Base-by-base conservation (phyloP, 768 basidiomycete genomes). In the Thelephora ganbajun region DNA sequence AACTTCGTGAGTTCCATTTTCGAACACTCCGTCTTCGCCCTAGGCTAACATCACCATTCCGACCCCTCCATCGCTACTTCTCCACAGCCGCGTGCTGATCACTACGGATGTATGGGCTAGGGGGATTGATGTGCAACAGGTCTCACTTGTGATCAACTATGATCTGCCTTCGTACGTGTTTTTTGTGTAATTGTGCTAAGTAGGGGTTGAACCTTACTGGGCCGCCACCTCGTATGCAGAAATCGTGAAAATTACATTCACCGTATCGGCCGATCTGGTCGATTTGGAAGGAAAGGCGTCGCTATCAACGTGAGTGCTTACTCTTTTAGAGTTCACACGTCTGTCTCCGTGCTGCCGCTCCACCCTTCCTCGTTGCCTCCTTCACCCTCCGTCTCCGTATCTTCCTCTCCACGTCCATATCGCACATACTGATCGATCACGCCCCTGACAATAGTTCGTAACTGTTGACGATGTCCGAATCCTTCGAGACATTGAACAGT, bases 231-330 rank as follows among this genome's bases (percentile, higher is more conserved):
- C 26, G 9, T 9, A 9, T 30, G 26, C 26, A 91, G 83, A 54
- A 91, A 91, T 63, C 88, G 88, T 74, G 94, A 97, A 77, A 97
- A 99, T 66, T 99, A 99, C 70, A 97, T 99, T 56, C 96, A 99
- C 71, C 88, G 96, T 61, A 98, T 98, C 62, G 96, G 96, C 66
- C 91, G 96, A 52, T 96, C 93, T 50, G 96, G 96, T 61, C 91
- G 96, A 50, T 98, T 98, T 69, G 96, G 96, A 56, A 76, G 96
- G 57, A 99, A 99, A 69, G 96, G 94, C 74, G 96, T 98, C 51
- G 96, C 96, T 39, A 98, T 99, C 69, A 99, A 98, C 67, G 93
- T 96, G 59, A 37, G 83, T 22, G 39, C 39, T 67, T 30, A 33
- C 26, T 20, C 41, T 18, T 22, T 26, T 36, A 2, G 30, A 33